Base-by-base conservation (phyloP, 345 rosid species). In the Kandelia obovata region DNA sequence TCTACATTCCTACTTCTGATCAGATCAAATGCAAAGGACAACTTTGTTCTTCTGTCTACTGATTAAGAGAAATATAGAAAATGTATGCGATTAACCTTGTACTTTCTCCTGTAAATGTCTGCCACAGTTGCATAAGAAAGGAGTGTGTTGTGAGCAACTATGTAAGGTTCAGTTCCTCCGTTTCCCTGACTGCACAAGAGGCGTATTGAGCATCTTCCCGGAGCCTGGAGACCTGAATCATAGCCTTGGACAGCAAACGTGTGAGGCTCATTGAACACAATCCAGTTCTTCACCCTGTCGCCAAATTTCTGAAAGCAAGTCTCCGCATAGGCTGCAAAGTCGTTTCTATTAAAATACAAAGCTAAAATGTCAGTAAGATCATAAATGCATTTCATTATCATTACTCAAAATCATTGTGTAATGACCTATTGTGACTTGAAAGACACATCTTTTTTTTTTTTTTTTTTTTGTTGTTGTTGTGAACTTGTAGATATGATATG, bases 131-230 rank as follows among this genome's bases (percentile, higher is more conserved):
- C 93, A 47, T 92, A 95, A 69, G 97, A 66, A 31, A 92, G 87
- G 55, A 95, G 75, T 15, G 81, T 84, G 70, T 95, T 84, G 75
- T 90, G 97, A n/a, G 82, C 96, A 0, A 89, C 97, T 1, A 86
- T 86, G 76, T 91, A 95, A 73, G 99, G 99, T 80, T 95, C 97
- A 6, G 96, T 86, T 4, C 86, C 87, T n/a, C 97, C 92, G 77
- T 92, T 87, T 55, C 99, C 99, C 1, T 75, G 78, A 47, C 79
- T 82, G 84, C 97, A 91, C 75, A 87, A 73, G 32, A 85, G 71
- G 51, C 35, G 89, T 64, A 95, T 83, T 57, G 93, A 82, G 70
- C 97, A 95, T 43, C 97, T 87, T 1, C 96, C 96, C 0, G 97
- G 99, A 15, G 99, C 97, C 15, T 86, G 91, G 25, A 95, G 79